These are phyloP conservation scores for Mrakia gelida DNA, from an alignment of 768 basidiomycete species.

Conservation along the genomic window DNA sequence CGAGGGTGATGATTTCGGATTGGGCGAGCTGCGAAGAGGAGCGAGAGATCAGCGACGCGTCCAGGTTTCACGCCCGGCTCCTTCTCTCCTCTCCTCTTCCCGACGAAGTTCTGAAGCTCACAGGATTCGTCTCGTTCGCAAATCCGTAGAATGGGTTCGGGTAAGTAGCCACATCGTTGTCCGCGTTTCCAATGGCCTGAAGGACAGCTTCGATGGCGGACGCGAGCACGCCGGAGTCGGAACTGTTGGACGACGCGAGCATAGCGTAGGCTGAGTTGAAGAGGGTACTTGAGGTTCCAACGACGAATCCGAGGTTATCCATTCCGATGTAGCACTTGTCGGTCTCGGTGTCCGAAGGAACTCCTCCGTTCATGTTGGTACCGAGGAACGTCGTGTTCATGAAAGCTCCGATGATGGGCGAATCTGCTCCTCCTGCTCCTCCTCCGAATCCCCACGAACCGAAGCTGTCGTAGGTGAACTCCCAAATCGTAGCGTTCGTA, in stretches of 20 bases:
- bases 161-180: slow-evolving; percentile 43
- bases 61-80: too few relatives aligned
- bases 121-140: slow-evolving; percentile 39
- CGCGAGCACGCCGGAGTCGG: slow-evolving; percentile 40
- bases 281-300: background rate
- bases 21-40: slow-evolving; percentile 36
- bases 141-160: slow-evolving; percentile 45
- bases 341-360: too few relatives aligned
- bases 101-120: too few relatives aligned
- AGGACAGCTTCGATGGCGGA: slow-evolving; percentile 40
- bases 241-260: slow-evolving; percentile 22
- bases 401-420: slow-evolving; percentile 61
- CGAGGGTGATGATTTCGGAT: slow-evolving; percentile 40
- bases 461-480: slow-evolving; percentile 42
- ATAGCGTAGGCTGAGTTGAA: background rate
- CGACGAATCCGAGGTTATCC: slow-evolving; percentile 53
- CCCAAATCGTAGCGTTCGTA: slow-evolving; percentile 43
- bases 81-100: too few relatives aligned
- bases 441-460: slow-evolving; percentile 41
- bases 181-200: slow-evolving; percentile 35
- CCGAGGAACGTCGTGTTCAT: slow-evolving; percentile 53
- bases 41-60: background rate
- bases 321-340: slow-evolving; percentile 62
- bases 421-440: slow-evolving; percentile 35
- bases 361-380: slow-evolving; percentile 54